Base-by-base conservation (phyloP, 805 yeast genomes). In the Brettanomyces nanus region DNA sequence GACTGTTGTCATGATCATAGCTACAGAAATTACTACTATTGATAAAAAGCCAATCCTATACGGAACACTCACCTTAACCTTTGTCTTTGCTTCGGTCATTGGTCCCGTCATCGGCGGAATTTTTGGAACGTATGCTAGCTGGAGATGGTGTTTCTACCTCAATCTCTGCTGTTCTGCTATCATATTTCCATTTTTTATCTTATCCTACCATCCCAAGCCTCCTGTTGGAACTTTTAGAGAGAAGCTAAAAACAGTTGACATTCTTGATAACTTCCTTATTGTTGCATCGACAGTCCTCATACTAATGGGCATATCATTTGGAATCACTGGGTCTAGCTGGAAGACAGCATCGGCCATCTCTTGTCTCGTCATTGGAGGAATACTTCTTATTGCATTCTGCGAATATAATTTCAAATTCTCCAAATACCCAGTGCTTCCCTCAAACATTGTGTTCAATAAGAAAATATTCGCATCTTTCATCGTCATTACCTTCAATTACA, bases 81-180 rank as follows among this genome's bases (percentile, higher is more conserved):
- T 66, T 44, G 70, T 73, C 2, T 58, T 72, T 3, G 69, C 80
- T 0, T 65, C 73, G 4, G 77, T 73, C 6, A 45, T 65, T 18
- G 86, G 86, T 1, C 87, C 87, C 0, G 61, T 77, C 31, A 51
- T 80, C 14, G 85, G 85, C 13, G 86, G 86, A 27, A 77, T 76
- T 0, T 71, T 81, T 40, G 43, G 47, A 15, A 40, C 37, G 14
- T 67, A 80, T 3, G 59, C 73, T 2, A 60, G 76, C 14, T 81
- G 87, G 87, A 64, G 87, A 49, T 80, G 87, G 85, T 75, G 85
- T 48, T 82, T 80, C 52, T 82, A 75, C 58, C 65, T 82, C 44
- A 81, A 80, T 54, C 54, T 82, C 27, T 85, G 86, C 3, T 56
- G 79, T 25, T 82, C 83, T 14, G 85, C 80, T 68, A 37, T 56